These are phyloP conservation scores for Xylariales sp. DNA, from an alignment of 2,329 filamentous ascomycete species.

Conservation along the genomic window DNA sequence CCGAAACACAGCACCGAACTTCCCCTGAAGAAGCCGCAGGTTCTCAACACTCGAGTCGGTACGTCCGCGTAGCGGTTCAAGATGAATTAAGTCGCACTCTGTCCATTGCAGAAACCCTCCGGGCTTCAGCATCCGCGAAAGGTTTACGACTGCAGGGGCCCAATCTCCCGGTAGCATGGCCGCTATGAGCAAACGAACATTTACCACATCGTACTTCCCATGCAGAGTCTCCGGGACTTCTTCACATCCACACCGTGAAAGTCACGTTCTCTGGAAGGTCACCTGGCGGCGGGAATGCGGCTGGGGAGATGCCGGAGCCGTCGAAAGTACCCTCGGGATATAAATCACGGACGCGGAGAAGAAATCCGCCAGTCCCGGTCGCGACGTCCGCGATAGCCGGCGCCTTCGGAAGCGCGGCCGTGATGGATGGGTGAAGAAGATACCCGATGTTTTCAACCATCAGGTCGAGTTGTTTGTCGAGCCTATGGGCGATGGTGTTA, in stretches of 20 bases:
- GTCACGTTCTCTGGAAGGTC: neutral
- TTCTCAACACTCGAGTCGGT: constrained; percentile 6
- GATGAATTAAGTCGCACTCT: no score
- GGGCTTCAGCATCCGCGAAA: constrained; percentile 28
- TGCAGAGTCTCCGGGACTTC: constrained; percentile 32
- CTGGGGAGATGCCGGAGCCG: no score
- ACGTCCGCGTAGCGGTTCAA: constrained; percentile 1
- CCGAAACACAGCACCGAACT: constrained; percentile 11
- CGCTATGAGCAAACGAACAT: constrained; percentile 33
- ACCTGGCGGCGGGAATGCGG: no score
- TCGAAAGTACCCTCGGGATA: no score
- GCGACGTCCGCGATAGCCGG: no score
- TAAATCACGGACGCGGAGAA: no score
- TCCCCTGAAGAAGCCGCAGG: neutral
- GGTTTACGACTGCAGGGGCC: constrained; percentile 27
- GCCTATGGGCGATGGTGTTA: no score
- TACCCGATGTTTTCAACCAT: no score
- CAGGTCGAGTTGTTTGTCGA: no score
- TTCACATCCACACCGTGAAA: constrained; percentile 28
- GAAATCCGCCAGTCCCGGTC: no score
- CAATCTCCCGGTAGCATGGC: constrained; percentile 35
- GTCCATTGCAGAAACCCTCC: constrained; percentile 39
- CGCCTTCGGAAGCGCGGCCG: no score
- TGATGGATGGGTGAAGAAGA: no score
- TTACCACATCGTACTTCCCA: constrained; percentile 35